Evolutionary conservation across 2,329 filamentous ascomycete genomes (phyloP), one percentile per base, ranked within the genome.

Genomic region (Hortaea werneckii): DNA sequence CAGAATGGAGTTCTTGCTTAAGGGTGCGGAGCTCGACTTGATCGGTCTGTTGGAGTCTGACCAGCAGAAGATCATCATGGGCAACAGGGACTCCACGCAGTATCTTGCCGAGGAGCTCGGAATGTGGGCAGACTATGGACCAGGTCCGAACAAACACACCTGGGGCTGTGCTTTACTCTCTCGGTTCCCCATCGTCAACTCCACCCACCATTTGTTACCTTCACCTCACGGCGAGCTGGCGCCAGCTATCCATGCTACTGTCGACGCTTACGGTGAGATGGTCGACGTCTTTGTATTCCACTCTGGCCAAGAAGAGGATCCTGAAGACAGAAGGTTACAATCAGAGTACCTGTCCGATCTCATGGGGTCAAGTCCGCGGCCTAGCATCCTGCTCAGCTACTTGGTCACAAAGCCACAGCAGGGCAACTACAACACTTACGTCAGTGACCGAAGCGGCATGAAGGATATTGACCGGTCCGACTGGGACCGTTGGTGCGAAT

Each of bases 401-500:
- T 79, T 98, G 0, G 92, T 98, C 39, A 94, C 87, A 20, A 87
- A 85, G 65, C 92, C 92, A 0, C 75, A 84, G 5, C 73, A 95
- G 69, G 92, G 92, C 50, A 98, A 98, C 64, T 98, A 98, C 72
- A 90, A 96, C 64, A 95, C 82, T 0, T 96, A 94, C 58, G 92
- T 96, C 26, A 87, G 87, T 46, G 77, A 87, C 44, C 72, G 72
- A 47, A 94, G 85, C 48, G 87, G 88, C 7, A 98, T 98, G 92
- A 82, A 86, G 59, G 92, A 98, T 60, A 92, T 98, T 42, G 92
- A 98, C 60, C 78, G 82, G 0, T 82, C 75, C 3, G 92, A 98
- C 64, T 95, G 88, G 88, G 92, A 98, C 65, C 76, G 92, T 45
- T 98, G 92, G 92, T 98, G 92, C 71, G 90, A 98, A 71, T 98